Evolutionary conservation across 768 basidiomycete genomes (phyloP).

Genomic region (Hirschioporus abietinus): DNA sequence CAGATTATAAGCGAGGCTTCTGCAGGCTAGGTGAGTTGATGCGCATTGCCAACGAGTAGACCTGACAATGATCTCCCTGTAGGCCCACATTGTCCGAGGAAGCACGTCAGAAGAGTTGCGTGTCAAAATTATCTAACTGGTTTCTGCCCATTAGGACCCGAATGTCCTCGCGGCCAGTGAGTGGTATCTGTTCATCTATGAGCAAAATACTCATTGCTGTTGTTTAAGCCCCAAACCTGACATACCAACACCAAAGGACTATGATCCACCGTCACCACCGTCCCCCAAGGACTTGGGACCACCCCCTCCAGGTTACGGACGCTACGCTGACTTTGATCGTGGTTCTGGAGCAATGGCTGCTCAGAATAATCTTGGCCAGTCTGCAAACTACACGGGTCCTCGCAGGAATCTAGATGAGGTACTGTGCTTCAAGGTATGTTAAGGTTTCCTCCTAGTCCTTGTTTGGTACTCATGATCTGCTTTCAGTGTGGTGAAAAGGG

Average conservation of each 20-base stretch:
- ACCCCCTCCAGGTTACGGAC: slow-evolving; percentile 87
- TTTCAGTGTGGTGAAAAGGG: slow-evolving; percentile 83
- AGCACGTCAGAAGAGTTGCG: slow-evolving; percentile 86
- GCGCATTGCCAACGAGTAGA: neutral
- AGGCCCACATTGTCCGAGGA: slow-evolving; percentile 87
- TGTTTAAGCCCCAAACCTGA: slow-evolving; percentile 66
- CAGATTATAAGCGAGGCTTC: slow-evolving; percentile 93
- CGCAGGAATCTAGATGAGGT: slow-evolving; percentile 81
- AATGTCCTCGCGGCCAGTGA: slow-evolving; percentile 87
- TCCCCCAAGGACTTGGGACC: slow-evolving; percentile 79
- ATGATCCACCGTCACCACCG: slow-evolving; percentile 71
- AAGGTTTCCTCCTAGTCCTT: neutral
- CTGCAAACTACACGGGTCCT: slow-evolving; percentile 32
- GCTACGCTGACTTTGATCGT: slow-evolving; percentile 75
- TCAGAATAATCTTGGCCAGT: slow-evolving; percentile 24
- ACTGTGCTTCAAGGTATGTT: slow-evolving; percentile 75
- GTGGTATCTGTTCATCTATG: slow-evolving; percentile 27
- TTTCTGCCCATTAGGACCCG: slow-evolving; percentile 86
- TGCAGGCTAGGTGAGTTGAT: slow-evolving; percentile 78
- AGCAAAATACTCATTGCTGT: slow-evolving; percentile 11
- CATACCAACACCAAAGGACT: slow-evolving; percentile 64
- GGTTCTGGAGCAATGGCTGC: slow-evolving; percentile 32
- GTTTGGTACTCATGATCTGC: slow-evolving; percentile 7
- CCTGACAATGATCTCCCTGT: slow-evolving; percentile 11
- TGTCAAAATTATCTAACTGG: slow-evolving; percentile 91